Percentiles rank a stretch among this genome's conserved stretches.
Evolutionary conservation across 495 filamentous ascomycete genomes (phyloP).

Genomic region (Aspergillus campestris): DNA sequence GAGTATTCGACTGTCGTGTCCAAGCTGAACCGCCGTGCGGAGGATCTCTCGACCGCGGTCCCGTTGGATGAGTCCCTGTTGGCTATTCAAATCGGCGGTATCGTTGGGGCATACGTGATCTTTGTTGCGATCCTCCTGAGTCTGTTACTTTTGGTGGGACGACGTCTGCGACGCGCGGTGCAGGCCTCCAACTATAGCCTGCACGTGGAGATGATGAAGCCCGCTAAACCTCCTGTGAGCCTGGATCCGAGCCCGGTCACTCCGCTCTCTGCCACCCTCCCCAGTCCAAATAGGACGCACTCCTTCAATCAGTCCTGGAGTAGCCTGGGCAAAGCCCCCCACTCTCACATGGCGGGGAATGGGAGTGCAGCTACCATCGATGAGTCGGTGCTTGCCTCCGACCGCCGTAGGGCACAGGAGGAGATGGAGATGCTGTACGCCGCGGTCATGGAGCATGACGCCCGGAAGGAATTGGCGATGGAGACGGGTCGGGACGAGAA

Average conservation of each 20-base stretch:
- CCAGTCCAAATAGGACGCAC: slow-evolving; percentile 31
- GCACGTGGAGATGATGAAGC: slow-evolving; percentile 57
- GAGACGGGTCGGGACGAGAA: slow-evolving; percentile 16
- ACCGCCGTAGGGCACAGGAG: slow-evolving; percentile 61
- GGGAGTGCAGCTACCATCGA: slow-evolving; percentile 59
- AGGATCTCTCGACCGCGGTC: slow-evolving; percentile 3
- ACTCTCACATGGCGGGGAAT: slow-evolving; percentile 32
- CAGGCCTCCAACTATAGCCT: slow-evolving; percentile 43
- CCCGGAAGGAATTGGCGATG: slow-evolving; percentile 45
- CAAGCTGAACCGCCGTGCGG: slow-evolving; percentile 6
- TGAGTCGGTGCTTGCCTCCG: slow-evolving; percentile 60
- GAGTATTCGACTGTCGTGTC: slow-evolving; percentile 1
- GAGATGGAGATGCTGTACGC: slow-evolving; percentile 87
- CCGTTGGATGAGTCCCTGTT: slow-evolving; percentile 49
- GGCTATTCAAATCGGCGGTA: slow-evolving; percentile 67
- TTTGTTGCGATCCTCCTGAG: slow-evolving; percentile 59
- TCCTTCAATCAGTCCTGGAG: slow-evolving; percentile 35
- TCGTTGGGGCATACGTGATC: slow-evolving; percentile 71
- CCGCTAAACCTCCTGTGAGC: slow-evolving; percentile 40
- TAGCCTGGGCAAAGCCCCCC: slow-evolving; percentile 25
- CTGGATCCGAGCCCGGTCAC: slow-evolving; percentile 41
- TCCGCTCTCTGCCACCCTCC: slow-evolving; percentile 29
- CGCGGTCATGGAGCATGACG: slow-evolving; percentile 84
- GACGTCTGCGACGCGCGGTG: slow-evolving; percentile 47
- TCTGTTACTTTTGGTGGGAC: slow-evolving; percentile 56